Percentiles rank a stretch among this genome's conserved stretches.
These are phyloP conservation scores for Nemania sp. DNA, from an alignment of 2,329 filamentous ascomycete species.

Conservation along the genomic window DNA sequence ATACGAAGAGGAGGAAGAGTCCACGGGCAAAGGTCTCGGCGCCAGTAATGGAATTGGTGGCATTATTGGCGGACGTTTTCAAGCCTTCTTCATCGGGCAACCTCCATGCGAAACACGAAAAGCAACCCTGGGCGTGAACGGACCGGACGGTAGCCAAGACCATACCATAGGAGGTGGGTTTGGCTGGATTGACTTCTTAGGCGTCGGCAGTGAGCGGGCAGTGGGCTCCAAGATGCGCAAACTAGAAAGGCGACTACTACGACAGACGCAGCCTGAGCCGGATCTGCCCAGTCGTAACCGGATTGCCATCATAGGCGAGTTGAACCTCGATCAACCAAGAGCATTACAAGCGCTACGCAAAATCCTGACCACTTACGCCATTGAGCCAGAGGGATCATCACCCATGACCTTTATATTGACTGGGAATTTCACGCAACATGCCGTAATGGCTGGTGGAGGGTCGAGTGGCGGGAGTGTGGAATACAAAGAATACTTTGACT, in stretches of 20 bases:
- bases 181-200: constrained; percentile 96
- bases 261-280: constrained; percentile 39
- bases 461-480: constrained; percentile 83
- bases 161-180: constrained; percentile 78
- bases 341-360: constrained; percentile 80
- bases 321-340: constrained; percentile 84
- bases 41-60: constrained; percentile 84
- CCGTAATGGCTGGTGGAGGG: constrained; percentile 69
- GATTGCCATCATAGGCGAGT: constrained; percentile 79
- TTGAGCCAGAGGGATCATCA: constrained; percentile 63
- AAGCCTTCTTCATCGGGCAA: constrained; percentile 87
- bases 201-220: constrained; percentile 85
- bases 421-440: constrained; percentile 77
- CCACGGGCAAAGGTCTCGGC: constrained; percentile 69
- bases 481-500: constrained; percentile 96
- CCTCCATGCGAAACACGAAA: constrained; percentile 87
- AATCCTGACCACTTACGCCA: constrained; percentile 74
- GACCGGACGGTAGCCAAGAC: constrained; percentile 60
- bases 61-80: constrained; percentile 87
- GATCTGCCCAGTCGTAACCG: constrained; percentile 50
- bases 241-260: constrained; percentile 71
- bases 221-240: constrained; percentile 81
- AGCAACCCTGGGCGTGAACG: constrained; percentile 74
- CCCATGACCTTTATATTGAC: constrained; percentile 82
- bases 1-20: constrained; percentile 91